These are phyloP conservation scores for Borovskyia barvae DNA, from an alignment of 208 protist genomes.

Conservation along the genomic window DNA sequence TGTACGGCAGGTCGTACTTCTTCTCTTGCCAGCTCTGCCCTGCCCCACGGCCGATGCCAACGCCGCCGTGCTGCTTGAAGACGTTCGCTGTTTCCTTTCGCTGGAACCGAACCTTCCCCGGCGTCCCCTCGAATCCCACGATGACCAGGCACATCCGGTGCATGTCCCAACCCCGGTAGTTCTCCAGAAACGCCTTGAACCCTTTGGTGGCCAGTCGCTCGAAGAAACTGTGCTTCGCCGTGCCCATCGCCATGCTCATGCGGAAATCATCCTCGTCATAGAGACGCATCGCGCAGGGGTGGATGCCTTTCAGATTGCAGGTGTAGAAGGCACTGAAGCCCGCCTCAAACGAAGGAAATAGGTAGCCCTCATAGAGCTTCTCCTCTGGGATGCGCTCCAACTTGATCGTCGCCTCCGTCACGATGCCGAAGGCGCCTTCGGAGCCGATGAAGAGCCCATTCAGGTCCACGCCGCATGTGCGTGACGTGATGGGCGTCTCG, in stretches of 20 bases:
- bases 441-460: slow-evolving; percentile 92
- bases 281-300: slow-evolving; percentile 85
- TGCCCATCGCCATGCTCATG: slow-evolving; percentile 87
- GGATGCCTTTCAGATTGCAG: slow-evolving; percentile 81
- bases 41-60: slow-evolving; percentile 60
- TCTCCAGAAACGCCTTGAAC: slow-evolving; percentile 64
- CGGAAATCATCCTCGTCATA: slow-evolving; percentile 92
- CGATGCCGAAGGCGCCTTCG: slow-evolving; percentile 93
- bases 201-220: slow-evolving; percentile 54
- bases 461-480: slow-evolving; percentile 86
- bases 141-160: slow-evolving; percentile 74
- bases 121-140: slow-evolving; percentile 85
- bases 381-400: slow-evolving; percentile 84
- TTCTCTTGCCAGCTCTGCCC: slow-evolving; percentile 91
- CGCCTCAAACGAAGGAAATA: slow-evolving; percentile 88
- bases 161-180: slow-evolving; percentile 71
- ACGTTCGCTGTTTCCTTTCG: slow-evolving; percentile 51
- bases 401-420: slow-evolving; percentile 92
- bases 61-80: slow-evolving; percentile 58
- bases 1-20: slow-evolving; percentile 93
- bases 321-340: slow-evolving; percentile 81
- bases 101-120: slow-evolving; percentile 63
- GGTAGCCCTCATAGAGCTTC: slow-evolving; percentile 85
- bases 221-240: slow-evolving; percentile 41
- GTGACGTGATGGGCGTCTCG: slow-evolving; percentile 75